These are phyloP conservation scores for Scedosporium dehoogii DNA, from an alignment of 2,329 filamentous ascomycete species.

Conservation along the genomic window DNA sequence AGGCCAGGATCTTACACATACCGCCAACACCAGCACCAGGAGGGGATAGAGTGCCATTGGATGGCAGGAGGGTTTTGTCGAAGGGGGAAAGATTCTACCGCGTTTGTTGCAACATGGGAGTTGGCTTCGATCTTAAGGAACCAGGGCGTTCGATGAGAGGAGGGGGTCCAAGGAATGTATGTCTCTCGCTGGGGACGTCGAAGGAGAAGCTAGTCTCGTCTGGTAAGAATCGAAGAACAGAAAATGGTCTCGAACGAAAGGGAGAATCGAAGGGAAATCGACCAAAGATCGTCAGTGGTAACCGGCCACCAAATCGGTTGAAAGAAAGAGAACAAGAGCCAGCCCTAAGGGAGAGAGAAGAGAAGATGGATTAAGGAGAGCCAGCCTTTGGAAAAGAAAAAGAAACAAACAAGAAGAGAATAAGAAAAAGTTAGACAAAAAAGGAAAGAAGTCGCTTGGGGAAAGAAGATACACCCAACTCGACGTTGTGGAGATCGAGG, in stretches of 20 bases:
- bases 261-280: background rate
- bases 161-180: background rate
- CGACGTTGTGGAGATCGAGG: background rate
- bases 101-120: constrained; percentile 3
- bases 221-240: background rate
- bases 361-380: background rate
- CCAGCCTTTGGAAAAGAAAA: background rate
- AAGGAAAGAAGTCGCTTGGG: background rate
- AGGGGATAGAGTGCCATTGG: constrained; percentile 3
- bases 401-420: background rate
- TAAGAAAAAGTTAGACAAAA: background rate
- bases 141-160: background rate
- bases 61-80: constrained; percentile 5
- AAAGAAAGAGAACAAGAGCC: constrained; percentile 1
- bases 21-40: constrained; percentile 4
- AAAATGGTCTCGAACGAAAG: background rate
- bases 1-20: constrained; percentile 4
- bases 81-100: constrained; percentile 7
- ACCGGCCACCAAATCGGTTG: background rate
- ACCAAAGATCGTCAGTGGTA: background rate
- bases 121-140: background rate
- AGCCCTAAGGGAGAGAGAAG: background rate
- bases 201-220: background rate
- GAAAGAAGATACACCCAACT: background rate
- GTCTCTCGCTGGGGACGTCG: background rate